These are phyloP conservation scores for Xylariaceae sp. DNA, from an alignment of 2,329 filamentous ascomycete genomes.

Conservation along the genomic window DNA sequence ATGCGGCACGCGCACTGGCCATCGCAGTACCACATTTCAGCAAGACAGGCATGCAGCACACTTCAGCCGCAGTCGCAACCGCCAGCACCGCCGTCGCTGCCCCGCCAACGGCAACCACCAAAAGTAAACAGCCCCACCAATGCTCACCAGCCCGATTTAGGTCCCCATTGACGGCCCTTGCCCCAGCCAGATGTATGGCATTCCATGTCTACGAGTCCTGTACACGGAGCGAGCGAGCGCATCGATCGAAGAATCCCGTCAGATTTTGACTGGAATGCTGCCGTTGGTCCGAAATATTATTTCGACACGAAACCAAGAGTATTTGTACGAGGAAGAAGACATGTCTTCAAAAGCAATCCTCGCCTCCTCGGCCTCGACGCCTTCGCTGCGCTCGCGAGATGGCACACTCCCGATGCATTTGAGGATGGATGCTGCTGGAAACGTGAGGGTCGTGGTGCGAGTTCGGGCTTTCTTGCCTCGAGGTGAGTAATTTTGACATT, in stretches of 20 bases:
- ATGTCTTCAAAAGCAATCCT: conserved; percentile 29
- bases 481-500: conserved; percentile 47
- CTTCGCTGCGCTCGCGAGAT: conserved; percentile 70
- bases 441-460: conserved; percentile 78
- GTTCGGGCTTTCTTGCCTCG: conserved; percentile 74
- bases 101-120: conserved; percentile 13
- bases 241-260: conserved; percentile 17
- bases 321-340: conserved; percentile 3
- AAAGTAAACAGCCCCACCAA: not conserved
- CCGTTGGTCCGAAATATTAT: conserved; percentile 40
- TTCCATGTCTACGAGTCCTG: conserved; percentile 7
- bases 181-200: conserved; percentile 12
- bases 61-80: not conserved
- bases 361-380: conserved; percentile 69
- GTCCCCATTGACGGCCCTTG: too few species aligned
- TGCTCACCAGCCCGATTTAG: not conserved
- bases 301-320: conserved; percentile 15
- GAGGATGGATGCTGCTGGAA: conserved; percentile 62
- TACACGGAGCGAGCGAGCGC: conserved; percentile 18
- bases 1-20: too few species aligned
- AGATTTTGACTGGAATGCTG: conserved; percentile 32
- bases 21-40: too few species aligned
- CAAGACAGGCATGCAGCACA: too few species aligned
- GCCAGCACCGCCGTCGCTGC: conserved; percentile 11
- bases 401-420: conserved; percentile 55